A percentile compares a stretch with the other conserved stretches of the same genome.
These are phyloP conservation scores for Ophiostoma quercus DNA, from an alignment of 2,329 filamentous ascomycete genomes.

Conservation along the genomic window DNA sequence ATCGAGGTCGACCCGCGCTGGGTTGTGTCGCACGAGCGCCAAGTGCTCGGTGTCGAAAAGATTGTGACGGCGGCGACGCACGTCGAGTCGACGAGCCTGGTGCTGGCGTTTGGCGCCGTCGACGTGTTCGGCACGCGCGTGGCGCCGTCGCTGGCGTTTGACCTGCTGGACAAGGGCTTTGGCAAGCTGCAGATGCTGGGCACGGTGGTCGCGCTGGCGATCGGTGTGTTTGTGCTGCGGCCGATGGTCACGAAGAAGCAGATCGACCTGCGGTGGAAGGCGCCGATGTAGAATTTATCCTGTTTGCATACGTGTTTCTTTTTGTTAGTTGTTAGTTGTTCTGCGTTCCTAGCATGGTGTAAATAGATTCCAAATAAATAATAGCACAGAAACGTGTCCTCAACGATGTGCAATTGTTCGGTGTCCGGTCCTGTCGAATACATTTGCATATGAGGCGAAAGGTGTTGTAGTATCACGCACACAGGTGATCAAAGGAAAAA, in stretches of 20 bases:
- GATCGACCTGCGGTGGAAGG: conserved; percentile 60
- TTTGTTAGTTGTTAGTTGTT: background rate
- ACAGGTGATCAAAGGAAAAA: too few relatives aligned
- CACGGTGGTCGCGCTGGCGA: conserved; percentile 74
- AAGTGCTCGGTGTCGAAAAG: conserved; percentile 53
- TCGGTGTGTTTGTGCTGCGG: conserved; percentile 70
- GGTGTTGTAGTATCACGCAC: too few relatives aligned
- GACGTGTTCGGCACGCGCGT: conserved; percentile 85
- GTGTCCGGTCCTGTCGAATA: background rate
- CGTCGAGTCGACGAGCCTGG: conserved; percentile 84
- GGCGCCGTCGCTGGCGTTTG: conserved; percentile 83
- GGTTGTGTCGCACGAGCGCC: conserved; percentile 52
- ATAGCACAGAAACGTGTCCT: background rate
- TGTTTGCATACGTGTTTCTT: background rate
- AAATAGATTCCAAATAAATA: background rate
- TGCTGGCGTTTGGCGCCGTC: conserved; percentile 74
- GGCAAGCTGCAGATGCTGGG: conserved; percentile 79
- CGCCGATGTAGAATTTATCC: conserved; percentile 26
- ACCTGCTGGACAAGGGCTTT: conserved; percentile 88
- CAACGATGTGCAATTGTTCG: background rate
- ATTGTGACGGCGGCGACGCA: conserved; percentile 72
- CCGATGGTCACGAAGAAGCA: conserved; percentile 75
- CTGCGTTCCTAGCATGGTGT: background rate
- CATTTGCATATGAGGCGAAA: background rate
- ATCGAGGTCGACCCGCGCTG: conserved; percentile 80